A percentile compares a stretch with the other conserved stretches of the same genome.
Conservation (phyloP, 2,329 filamentous ascomycete genomes). For the Knoxdaviesia capensis region DNA sequence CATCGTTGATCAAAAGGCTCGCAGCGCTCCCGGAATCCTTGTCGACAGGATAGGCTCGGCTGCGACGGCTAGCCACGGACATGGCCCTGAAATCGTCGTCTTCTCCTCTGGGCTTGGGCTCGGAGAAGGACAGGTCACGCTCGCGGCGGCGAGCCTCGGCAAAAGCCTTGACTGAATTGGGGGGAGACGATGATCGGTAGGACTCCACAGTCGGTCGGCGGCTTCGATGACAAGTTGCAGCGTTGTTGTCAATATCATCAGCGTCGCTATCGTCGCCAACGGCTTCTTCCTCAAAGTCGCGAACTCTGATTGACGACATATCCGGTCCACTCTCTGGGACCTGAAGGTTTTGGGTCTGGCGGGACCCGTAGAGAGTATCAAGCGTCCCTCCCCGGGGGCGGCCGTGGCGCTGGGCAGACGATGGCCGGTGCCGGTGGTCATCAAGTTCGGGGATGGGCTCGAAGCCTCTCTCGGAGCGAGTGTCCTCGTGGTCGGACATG, state of each 20-base stretch:
- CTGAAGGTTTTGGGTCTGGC: conserved; percentile 17
- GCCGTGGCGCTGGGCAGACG: conserved; percentile 37
- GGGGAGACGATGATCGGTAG: conserved; percentile 58
- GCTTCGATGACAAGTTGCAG: conserved; percentile 21
- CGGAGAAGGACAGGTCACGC: conserved; percentile 42
- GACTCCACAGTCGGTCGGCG: conserved; percentile 38
- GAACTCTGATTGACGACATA: conserved; percentile 21
- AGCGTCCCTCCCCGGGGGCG: conserved; percentile 51
- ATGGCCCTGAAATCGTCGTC: conserved; percentile 40
- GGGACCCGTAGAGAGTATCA: conserved; percentile 43
- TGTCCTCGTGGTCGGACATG: conserved; percentile 50
- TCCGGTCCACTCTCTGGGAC: background rate
- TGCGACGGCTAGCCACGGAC: conserved; percentile 46
- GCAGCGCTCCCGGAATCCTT: conserved; percentile 41
- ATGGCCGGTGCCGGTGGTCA: conserved; percentile 57
- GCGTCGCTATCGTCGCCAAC: conserved; percentile 56
- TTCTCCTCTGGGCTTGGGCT: conserved; percentile 18
- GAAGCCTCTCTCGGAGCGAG: conserved; percentile 39
- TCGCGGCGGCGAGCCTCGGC: conserved; percentile 75
- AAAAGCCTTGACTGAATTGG: conserved; percentile 95
- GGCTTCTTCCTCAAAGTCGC: conserved; percentile 77
- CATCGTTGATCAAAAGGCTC: conserved; percentile 18
- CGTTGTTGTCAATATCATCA: conserved; percentile 38
- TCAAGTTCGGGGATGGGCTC: conserved; percentile 66
- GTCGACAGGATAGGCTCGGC: conserved; percentile 37